phyloP scores from a whole-genome alignment of 116 monocot genomes.

The Iris pallida region DNA sequence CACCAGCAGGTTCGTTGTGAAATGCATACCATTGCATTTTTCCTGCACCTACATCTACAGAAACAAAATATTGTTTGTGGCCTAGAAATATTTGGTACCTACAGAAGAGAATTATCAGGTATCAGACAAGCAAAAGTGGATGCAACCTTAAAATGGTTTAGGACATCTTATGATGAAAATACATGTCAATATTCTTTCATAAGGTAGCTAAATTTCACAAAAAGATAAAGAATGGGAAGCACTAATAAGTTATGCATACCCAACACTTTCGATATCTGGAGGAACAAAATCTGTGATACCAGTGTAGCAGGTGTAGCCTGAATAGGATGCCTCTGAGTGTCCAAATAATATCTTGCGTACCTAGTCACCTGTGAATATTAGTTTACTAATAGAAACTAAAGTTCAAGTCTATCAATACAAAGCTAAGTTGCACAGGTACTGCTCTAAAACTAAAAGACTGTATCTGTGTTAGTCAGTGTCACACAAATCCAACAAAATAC shows the following conservation, averaged over 20 bases:
- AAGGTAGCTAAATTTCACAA: not conserved
- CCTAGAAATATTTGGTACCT: slow-evolving; percentile 99
- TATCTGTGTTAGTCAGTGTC: too few relatives aligned
- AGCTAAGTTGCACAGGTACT: too few relatives aligned
- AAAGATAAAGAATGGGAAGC: not conserved
- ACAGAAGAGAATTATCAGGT: slow-evolving; percentile 22
- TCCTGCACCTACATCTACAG: slow-evolving; percentile 93
- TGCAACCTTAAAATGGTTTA: not conserved
- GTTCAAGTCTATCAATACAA: too few relatives aligned
- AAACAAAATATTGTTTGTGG: slow-evolving; percentile 99
- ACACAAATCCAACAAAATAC: too few relatives aligned
- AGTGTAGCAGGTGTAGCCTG: slow-evolving; percentile 97
- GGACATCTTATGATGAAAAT: not conserved
- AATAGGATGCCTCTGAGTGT: slow-evolving; percentile 68
- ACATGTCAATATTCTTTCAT: not conserved
- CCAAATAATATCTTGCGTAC: slow-evolving; percentile 82
- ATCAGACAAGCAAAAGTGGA: slow-evolving; percentile 3
- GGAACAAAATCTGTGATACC: slow-evolving; percentile 99
- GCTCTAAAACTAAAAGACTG: too few relatives aligned
- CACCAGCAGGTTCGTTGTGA: slow-evolving; percentile 89
- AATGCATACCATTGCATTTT: slow-evolving; percentile 99
- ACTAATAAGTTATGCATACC: slow-evolving; percentile 38
- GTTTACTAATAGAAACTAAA: too few relatives aligned
- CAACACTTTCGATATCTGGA: slow-evolving; percentile 90
- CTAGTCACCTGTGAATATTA: slow-evolving; percentile 20